Evolutionary conservation across 768 basidiomycete species (phyloP).

Genomic region (Lactifluus echinatus): DNA sequence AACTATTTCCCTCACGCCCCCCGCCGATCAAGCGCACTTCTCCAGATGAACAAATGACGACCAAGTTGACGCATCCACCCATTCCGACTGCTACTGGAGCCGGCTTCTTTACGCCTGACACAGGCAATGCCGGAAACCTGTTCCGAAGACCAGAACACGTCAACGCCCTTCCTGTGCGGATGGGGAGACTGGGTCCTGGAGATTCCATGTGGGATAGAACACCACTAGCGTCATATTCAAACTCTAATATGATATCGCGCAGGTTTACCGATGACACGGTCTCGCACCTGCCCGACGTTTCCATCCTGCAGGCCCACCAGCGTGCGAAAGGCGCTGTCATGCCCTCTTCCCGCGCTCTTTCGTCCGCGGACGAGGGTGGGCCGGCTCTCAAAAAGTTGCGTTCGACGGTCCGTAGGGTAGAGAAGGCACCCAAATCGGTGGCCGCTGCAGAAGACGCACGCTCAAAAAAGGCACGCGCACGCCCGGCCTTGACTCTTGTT

Average conservation of each 20-base stretch:
- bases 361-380: constrained; percentile 75
- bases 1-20: constrained; percentile 58
- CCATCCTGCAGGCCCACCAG: constrained; percentile 43
- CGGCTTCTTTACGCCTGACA: constrained; percentile 72
- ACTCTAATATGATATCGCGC: constrained; percentile 2
- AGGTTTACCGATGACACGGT: constrained; percentile 41
- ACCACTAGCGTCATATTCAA: not conserved
- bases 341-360: constrained; percentile 51
- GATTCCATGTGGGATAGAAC: constrained; percentile 50
- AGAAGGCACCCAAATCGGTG: constrained; percentile 51
- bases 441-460: constrained; percentile 47
- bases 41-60: constrained; percentile 42
- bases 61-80: constrained; percentile 27
- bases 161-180: constrained; percentile 49
- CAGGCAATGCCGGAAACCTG: constrained; percentile 45
- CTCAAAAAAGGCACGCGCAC: constrained; percentile 86
- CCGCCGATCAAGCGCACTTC: constrained; percentile 45
- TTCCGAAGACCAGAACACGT: constrained; percentile 43
- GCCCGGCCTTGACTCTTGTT: constrained; percentile 81
- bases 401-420: constrained; percentile 41
- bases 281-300: constrained; percentile 45
- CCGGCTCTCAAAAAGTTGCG: constrained; percentile 71
- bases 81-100: constrained; percentile 51
- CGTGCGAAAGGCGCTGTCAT: constrained; percentile 29
- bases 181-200: constrained; percentile 44